Evolutionary conservation across 352 stramenopile species (phyloP), one percentile per base, ranked within the genome.

Genomic region (Phytophthora citrophthora): DNA sequence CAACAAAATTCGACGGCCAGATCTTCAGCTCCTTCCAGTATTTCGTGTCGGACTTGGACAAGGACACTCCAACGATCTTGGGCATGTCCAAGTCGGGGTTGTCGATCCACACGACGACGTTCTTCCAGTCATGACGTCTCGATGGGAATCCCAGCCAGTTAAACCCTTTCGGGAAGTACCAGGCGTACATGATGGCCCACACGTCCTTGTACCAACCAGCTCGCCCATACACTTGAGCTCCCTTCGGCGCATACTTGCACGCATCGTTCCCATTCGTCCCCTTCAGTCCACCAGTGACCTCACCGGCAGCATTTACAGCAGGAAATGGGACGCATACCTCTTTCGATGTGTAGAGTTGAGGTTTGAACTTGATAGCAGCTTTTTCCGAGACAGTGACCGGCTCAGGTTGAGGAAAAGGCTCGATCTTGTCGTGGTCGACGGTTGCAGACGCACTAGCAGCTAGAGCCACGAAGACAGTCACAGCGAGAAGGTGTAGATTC

Each of bases 131-230:
- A n/a, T 65, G 57, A 23, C 48, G 57, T 32, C 24, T 18, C 10
- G 32, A 12, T 0, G 54, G 32, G 34, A 24, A 54, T 8, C 23
- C 23, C 4, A 32, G 2, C 44, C 32, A 41, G 36, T 11, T 20
- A 15, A 54, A 52, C 0, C 39, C 36, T 48, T 64, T 64, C 9
- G 47, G 47, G 18, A 64, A 64, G 46, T 64, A 64, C 56, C 56
- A 64, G 12, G 36, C 6, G 46, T 56, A 64, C 55, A 64, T 64
- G 46, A 64, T 64, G 24, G 3, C n/a, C n/a, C n/a, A n/a, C n/a
- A n/a, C n/a, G 15, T 46, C 34, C 3, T 45, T 40, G 24, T 50
- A 54, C 40, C 34, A 54, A 7, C 24, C 31, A 32, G 48, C 27
- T 10, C 48, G 49, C 4, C 38, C 41, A 16, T 66, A 66, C 2